Base-by-base conservation (phyloP, 257 asterid species). In the Salvia miltiorrhiza region DNA sequence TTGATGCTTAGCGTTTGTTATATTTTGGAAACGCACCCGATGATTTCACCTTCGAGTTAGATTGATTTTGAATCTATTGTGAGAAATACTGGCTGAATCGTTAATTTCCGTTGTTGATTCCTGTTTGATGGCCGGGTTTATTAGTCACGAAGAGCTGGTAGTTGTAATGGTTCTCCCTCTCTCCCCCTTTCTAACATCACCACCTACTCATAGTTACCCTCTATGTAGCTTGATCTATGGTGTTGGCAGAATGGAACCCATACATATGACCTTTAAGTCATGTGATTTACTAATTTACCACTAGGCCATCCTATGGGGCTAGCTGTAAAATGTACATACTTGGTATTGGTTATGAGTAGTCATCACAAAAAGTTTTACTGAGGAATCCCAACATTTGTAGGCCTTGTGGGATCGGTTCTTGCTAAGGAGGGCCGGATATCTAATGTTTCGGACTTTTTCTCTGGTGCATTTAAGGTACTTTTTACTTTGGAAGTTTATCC, bases 401-500 rank as follows among this genome's bases (percentile, higher is more conserved):
- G 98, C 72, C 76, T 91, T 62, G 85, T 86, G 71, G 96, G 96
- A 56, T 85, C 99, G 0, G 79, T 86, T 78, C 86, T 90, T 76
- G 90, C 90, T 55, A 88, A 85, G 73, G 97, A 91, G 74, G 98
- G 93, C 33, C 82, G 88, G 28, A 1, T 82, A 52, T 69, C 93
- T 37, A 65, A 20, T 56, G 80, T 86, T 19, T 75, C 94, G 47
- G 95, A 86, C 73, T 70, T 86, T 52, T 54, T 85, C 70, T 81
- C 93, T 7, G 90, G 96, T 63, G 95, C 96, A 65, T 83, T 79
- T 41, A 94, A 89, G 97, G 99, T 94, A 67, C 65, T 60, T 39
- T 69, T 50, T 19, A 30, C 35, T 14, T 76, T 61, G 43, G 69
- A 32, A 9, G 26, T 30, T 66, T 52, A 49, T 20, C 35, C 24